These are phyloP conservation scores for Eruca vesicaria DNA, from an alignment of 441 rosid species.

Conservation along the genomic window DNA sequence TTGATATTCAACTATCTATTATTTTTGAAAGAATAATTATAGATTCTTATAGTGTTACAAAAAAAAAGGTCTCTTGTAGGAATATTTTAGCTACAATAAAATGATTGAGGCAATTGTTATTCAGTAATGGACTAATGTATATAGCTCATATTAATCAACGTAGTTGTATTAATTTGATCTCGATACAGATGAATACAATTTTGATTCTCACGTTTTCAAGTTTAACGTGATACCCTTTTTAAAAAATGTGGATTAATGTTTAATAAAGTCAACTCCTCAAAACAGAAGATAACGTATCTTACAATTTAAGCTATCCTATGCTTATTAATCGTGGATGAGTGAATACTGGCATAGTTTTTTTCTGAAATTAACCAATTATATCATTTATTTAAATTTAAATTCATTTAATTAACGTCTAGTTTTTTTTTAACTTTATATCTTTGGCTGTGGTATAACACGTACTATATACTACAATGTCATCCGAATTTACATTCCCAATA, in stretches of 20 bases:
- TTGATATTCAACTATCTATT: neutral
- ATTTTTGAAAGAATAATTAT: neutral
- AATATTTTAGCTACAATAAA: neutral
- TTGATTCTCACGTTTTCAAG: neutral
- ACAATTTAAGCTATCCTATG: neutral
- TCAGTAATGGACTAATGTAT: neutral
- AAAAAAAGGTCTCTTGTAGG: neutral
- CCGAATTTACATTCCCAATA: constrained; percentile 19
- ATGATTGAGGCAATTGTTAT: neutral
- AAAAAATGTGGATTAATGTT: neutral
- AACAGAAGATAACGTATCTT: neutral
- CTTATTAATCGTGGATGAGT: neutral
- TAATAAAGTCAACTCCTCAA: neutral
- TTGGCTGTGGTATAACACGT: neutral
- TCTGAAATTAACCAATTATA: neutral
- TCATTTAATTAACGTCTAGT: neutral
- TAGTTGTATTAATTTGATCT: neutral
- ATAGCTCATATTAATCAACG: neutral
- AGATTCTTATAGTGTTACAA: too few relatives aligned
- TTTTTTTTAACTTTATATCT: neutral
- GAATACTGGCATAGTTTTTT: neutral
- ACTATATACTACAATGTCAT: neutral
- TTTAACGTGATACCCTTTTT: neutral
- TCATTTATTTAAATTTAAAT: neutral
- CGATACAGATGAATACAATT: neutral